A percentile compares a stretch with the other conserved stretches of the same genome.
Conservation (phyloP, 2,329 filamentous ascomycete genomes). For the Aspergillus sp. region DNA sequence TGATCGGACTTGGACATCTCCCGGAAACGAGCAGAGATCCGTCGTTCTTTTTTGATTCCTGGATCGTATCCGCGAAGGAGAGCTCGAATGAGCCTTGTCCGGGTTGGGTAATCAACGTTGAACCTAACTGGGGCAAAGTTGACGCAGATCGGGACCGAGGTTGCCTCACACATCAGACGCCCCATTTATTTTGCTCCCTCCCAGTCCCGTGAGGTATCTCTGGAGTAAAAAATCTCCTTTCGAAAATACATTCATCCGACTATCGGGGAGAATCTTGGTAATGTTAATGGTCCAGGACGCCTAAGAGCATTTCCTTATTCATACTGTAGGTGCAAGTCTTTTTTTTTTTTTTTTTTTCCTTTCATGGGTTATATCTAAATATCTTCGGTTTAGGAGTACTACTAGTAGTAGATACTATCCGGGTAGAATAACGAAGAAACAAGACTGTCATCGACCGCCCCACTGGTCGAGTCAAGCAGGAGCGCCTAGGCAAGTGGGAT, state of each 20-base stretch:
- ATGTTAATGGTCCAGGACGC: not conserved
- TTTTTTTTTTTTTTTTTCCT: not conserved
- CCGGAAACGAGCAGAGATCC: not conserved
- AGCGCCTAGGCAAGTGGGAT: conserved; percentile 1
- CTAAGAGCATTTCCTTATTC: not conserved
- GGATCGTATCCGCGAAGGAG: not conserved
- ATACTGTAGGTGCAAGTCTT: not conserved
- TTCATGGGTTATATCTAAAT: not conserved
- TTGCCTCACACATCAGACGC: not conserved
- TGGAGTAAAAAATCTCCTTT: not conserved
- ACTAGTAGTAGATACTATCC: not conserved
- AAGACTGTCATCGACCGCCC: conserved; percentile 11
- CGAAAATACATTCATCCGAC: not conserved
- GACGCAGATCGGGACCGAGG: conserved; percentile 16
- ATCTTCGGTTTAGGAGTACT: not conserved
- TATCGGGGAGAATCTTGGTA: not conserved
- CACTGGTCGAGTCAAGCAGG: conserved; percentile 5
- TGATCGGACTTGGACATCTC: not conserved
- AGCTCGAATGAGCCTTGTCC: conserved; percentile 10
- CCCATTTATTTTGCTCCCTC: not conserved
- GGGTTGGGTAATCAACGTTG: conserved; percentile 18
- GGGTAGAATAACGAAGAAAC: not conserved
- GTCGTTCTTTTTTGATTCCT: not conserved
- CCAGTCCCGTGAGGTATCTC: not conserved
- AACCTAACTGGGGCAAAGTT: conserved; percentile 17